phyloP scores from a whole-genome alignment of 192 early-diverging fungal genomes.

The Mortierella alpina region DNA sequence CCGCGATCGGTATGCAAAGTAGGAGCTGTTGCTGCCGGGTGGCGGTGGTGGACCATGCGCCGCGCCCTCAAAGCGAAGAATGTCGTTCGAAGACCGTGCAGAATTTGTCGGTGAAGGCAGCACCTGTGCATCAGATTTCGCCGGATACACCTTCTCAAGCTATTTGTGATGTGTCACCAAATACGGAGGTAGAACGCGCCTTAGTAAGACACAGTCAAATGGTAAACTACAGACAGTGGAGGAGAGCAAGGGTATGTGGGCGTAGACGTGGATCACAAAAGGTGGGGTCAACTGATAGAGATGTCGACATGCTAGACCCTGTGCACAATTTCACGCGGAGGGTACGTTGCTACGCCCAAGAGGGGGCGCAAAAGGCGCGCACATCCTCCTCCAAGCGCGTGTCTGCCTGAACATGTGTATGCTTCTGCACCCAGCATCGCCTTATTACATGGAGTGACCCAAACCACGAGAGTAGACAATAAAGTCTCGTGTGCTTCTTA shows the following conservation, averaged over 20 bases:
- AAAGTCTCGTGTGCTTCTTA: conserved; percentile 45
- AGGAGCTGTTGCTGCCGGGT: conserved; percentile 15
- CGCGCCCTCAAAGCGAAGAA: conserved; percentile 10
- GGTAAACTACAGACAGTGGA: too few relatives aligned
- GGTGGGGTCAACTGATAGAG: neutral
- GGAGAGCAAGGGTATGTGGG: too few relatives aligned
- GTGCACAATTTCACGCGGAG: too few relatives aligned
- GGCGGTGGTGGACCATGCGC: neutral
- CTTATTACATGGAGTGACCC: conserved; percentile 15
- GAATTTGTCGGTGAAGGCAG: conserved; percentile 49
- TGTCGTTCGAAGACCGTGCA: conserved; percentile 43
- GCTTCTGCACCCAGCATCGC: neutral
- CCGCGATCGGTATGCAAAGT: conserved; percentile 42
- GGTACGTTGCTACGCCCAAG: too few relatives aligned
- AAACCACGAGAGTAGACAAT: conserved; percentile 6
- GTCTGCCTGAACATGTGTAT: neutral
- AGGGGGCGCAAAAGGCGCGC: too few relatives aligned
- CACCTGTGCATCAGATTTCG: conserved; percentile 31
- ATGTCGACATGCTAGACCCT: too few relatives aligned
- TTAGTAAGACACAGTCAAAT: too few relatives aligned
- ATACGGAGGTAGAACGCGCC: too few relatives aligned
- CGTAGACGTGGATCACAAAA: too few relatives aligned
- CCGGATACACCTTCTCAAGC: conserved; percentile 45
- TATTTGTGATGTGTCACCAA: neutral
- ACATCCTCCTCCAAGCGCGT: neutral